Conservation (phyloP, 495 filamentous ascomycete species). For the Podospora fimiseda region DNA sequence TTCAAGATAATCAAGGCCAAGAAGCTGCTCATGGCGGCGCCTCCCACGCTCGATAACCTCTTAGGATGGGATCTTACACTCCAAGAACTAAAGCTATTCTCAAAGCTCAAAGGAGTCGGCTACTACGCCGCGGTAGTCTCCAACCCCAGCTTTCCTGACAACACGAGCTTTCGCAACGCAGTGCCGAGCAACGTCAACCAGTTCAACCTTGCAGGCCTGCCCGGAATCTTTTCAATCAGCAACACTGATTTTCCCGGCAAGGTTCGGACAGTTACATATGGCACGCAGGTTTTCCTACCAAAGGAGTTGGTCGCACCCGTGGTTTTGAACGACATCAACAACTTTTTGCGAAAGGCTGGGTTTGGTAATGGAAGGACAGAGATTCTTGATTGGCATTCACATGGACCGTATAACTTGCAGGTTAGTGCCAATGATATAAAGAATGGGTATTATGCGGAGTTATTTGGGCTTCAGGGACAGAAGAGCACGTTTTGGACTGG, state of each 20-base stretch:
- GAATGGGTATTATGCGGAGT: neutral
- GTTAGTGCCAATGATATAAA: no score
- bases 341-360: no score
- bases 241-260: no score
- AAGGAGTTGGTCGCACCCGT: no score
- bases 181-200: neutral
- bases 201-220: no score
- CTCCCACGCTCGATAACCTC: neutral
- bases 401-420: no score
- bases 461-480: conserved; percentile 1
- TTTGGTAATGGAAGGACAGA: no score
- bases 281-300: no score
- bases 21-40: neutral
- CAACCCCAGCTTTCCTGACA: neutral
- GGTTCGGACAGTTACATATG: no score
- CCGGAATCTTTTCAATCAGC: no score
- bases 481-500: conserved; percentile 3
- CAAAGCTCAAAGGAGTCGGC: neutral
- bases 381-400: no score
- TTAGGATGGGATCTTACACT: neutral
- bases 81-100: neutral
- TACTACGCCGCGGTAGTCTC: neutral
- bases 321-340: no score
- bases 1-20: conserved; percentile 3
- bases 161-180: neutral